A percentile compares a stretch with the other conserved stretches of the same genome.
Conservation (phyloP, 371 early-diverging fungal genomes). For the Apophysomyces sp. region DNA sequence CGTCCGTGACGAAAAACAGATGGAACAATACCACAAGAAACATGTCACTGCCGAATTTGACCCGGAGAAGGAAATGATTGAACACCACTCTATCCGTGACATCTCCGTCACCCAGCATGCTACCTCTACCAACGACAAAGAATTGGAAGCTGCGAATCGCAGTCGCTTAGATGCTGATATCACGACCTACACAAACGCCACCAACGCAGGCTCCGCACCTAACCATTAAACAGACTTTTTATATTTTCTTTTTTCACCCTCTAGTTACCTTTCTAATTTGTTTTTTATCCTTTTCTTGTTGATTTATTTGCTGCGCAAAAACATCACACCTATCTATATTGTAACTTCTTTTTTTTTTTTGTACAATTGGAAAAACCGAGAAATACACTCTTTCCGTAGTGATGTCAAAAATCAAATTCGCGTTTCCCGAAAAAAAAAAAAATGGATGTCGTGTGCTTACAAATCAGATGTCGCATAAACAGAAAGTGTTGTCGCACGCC, state of each 20-base stretch:
- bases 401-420: too few species aligned
- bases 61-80: slow-evolving; percentile 4
- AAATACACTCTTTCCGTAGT: too few species aligned
- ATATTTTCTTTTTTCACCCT: neutral
- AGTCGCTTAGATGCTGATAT: neutral
- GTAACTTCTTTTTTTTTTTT: too few species aligned
- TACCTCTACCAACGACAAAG: neutral
- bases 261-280: neutral
- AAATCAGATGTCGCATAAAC: too few species aligned
- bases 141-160: neutral
- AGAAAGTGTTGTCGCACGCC: slow-evolving; percentile 2
- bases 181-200: neutral
- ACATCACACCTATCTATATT: too few species aligned
- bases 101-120: neutral
- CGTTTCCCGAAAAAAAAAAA: too few species aligned
- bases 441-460: too few species aligned
- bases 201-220: neutral
- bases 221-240: neutral
- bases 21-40: neutral
- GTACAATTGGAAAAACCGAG: too few species aligned
- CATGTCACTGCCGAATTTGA: slow-evolving; percentile 1
- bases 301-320: neutral
- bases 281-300: neutral
- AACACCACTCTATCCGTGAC: neutral
- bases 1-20: slow-evolving; percentile 4